Evolutionary conservation across 352 stramenopile genomes (phyloP), one percentile per base, ranked within the genome.

Genomic region (Pythium brassicae): DNA sequence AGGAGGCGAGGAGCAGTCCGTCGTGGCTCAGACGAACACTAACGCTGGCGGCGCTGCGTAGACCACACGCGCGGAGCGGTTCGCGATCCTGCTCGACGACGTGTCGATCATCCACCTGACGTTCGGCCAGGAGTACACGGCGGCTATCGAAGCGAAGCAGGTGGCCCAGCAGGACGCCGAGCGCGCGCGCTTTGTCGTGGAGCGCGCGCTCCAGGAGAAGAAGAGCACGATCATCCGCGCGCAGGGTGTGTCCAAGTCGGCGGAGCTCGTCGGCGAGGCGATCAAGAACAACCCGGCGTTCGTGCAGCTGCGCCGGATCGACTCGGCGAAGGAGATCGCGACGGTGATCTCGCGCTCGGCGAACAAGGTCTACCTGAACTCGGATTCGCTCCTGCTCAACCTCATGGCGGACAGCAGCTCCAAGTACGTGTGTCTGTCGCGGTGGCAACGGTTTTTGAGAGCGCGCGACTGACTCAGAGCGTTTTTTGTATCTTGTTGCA

Each of bases 251-350:
- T 96, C 98, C 64, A 96, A 99, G 77, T 98, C 97, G 68, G 97
- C 98, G 12, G 87, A 98, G 68, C 87, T 99, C 32, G 98, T 99
- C 72, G 97, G 97, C 57, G 83, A 97, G 64, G 97, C 97, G 56
- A 99, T 99, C 68, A 98, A 99, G 87, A 97, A 98, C 75, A 99
- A 99, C 82, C 97, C 97, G 57, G 98, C 94, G 44, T 99, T 99
- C 78, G 96, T 99, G 77, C 95, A 99, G 76, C 79, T 99, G 60
- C 90, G 97, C 78, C 91, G 96, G 57, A 98, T 99, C 66, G 97
- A 99, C 71, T 93, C 97, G 23, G 97, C 98, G 32, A 98, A 98
- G 74, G 97, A 99, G 53, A 99, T 99, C 76, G 97, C 98, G 50
- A 86, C 93, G 55, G 96, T 97, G 61, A 96, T 99, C 53, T 89